Evolutionary conservation across 306 rosid genomes (phyloP).

Genomic region (Amphicarpaea edgeworthii): DNA sequence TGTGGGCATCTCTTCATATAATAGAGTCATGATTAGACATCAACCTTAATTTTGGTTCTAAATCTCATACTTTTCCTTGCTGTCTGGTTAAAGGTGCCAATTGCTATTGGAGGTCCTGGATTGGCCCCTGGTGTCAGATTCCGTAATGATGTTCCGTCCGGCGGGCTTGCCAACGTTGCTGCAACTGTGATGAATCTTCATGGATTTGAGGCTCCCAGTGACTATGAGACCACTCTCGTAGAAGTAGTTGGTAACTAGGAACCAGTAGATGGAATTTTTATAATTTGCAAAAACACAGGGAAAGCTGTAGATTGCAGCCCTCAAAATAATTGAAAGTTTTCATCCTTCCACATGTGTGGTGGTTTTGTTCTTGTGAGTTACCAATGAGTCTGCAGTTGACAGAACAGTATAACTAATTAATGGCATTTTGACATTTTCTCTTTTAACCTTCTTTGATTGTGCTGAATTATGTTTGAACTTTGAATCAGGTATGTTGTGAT

Average conservation of each 20-base stretch:
- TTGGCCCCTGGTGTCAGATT: constrained; percentile 73
- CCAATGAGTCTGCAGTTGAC: constrained; percentile 41
- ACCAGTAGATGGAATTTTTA: neutral
- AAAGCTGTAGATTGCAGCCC: constrained; percentile 28
- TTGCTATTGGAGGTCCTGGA: constrained; percentile 99
- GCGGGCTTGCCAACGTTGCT: constrained; percentile 95
- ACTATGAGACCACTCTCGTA: constrained; percentile 86
- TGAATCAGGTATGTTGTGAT: neutral
- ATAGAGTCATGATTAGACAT: neutral
- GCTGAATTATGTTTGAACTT: neutral
- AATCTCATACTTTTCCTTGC: constrained; percentile 1
- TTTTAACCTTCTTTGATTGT: constrained; percentile 4
- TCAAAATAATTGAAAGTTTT: constrained; percentile 45
- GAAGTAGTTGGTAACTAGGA: constrained; percentile 70
- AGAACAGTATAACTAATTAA: constrained; percentile 22
- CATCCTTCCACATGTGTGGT: constrained; percentile 36
- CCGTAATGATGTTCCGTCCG: constrained; percentile 76
- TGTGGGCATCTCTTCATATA: neutral
- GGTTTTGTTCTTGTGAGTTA: constrained; percentile 43
- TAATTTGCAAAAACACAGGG: constrained; percentile 21
- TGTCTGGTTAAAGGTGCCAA: constrained; percentile 78
- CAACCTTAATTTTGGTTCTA: constrained; percentile 16
- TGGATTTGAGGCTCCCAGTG: constrained; percentile 90
- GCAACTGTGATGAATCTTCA: constrained; percentile 97
- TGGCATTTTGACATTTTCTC: constrained; percentile 24